A percentile compares a stretch with the other conserved stretches of the same genome.
Evolutionary conservation across 371 early-diverging fungal genomes (phyloP).

Genomic region (Mortierella sp.): DNA sequence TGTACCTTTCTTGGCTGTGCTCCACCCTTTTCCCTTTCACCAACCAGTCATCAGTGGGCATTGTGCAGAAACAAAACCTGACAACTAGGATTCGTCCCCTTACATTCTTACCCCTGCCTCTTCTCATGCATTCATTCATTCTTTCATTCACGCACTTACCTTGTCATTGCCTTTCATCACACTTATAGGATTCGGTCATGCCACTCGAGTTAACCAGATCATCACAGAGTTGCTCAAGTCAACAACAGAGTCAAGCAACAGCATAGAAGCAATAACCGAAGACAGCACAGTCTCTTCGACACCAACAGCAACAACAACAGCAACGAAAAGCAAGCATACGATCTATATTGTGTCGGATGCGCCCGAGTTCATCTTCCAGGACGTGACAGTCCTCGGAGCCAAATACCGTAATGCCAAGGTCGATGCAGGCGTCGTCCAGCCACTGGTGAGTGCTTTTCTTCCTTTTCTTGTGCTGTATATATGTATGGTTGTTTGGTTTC

Average conservation of each 20-base stretch:
- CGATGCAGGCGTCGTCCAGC: slow-evolving; percentile 81
- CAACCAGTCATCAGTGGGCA: slow-evolving; percentile 4
- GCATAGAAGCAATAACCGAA: not conserved
- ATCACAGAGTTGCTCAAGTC: slow-evolving; percentile 70
- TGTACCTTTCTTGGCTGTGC: not conserved
- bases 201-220: slow-evolving; percentile 76
- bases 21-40: not conserved
- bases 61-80: not conserved
- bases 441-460: slow-evolving; percentile 54
- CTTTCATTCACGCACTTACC: not conserved
- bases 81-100: slow-evolving; percentile 3
- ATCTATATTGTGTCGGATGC: slow-evolving; percentile 79
- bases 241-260: slow-evolving; percentile 11
- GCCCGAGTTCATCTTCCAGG: slow-evolving; percentile 75
- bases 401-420: slow-evolving; percentile 72
- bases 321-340: slow-evolving; percentile 59
- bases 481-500: not conserved
- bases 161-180: not conserved
- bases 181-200: slow-evolving; percentile 76
- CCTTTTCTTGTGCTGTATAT: not conserved
- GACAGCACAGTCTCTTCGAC: not conserved
- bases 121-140: not conserved
- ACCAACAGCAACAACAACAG: not conserved
- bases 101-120: not conserved
- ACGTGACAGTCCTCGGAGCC: slow-evolving; percentile 69